Percentiles rank a stretch among this genome's conserved stretches.
Evolutionary conservation across 2,329 filamentous ascomycete genomes (phyloP).

Genomic region (Lachnellula cervina): DNA sequence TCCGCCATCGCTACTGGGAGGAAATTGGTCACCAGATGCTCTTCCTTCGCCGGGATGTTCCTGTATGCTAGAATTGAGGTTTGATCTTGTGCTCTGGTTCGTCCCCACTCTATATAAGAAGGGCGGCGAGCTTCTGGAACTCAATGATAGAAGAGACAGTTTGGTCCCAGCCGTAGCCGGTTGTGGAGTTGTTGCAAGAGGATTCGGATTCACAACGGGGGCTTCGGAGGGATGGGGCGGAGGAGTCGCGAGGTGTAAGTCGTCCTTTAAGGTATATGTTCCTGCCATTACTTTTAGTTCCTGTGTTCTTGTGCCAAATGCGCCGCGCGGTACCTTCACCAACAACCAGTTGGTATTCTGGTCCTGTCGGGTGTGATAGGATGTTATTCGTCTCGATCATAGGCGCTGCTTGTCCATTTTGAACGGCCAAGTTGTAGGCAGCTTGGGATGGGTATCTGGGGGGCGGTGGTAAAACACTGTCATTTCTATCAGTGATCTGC

Average conservation of each 20-base stretch:
- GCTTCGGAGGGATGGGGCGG: slow-evolving; percentile 94
- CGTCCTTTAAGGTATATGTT: slow-evolving; percentile 85
- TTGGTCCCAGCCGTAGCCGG: slow-evolving; percentile 84
- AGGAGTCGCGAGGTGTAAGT: slow-evolving; percentile 86
- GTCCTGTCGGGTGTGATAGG: slow-evolving; percentile 70
- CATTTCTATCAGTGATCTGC: slow-evolving; percentile 20
- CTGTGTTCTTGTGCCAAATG: neutral
- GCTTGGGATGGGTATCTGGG: slow-evolving; percentile 75
- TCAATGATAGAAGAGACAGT: slow-evolving; percentile 61
- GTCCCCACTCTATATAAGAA: slow-evolving; percentile 52
- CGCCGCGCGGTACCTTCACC: slow-evolving; percentile 66
- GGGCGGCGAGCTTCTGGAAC: slow-evolving; percentile 36
- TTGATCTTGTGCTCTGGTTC: slow-evolving; percentile 44
- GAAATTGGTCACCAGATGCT: slow-evolving; percentile 54
- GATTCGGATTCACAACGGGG: slow-evolving; percentile 81
- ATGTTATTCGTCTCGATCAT: slow-evolving; percentile 94
- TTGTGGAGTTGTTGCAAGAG: slow-evolving; percentile 76
- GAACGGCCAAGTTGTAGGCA: slow-evolving; percentile 67
- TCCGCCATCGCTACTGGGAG: slow-evolving; percentile 52
- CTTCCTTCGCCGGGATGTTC: slow-evolving; percentile 58
- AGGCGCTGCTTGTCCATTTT: slow-evolving; percentile 62
- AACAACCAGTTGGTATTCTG: slow-evolving; percentile 84
- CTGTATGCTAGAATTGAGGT: slow-evolving; percentile 47
- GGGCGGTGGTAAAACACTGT: slow-evolving; percentile 72
- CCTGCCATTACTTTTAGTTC: slow-evolving; percentile 45